Base-by-base conservation (phyloP, 345 rosid genomes). In the Brassica nigra region DNA sequence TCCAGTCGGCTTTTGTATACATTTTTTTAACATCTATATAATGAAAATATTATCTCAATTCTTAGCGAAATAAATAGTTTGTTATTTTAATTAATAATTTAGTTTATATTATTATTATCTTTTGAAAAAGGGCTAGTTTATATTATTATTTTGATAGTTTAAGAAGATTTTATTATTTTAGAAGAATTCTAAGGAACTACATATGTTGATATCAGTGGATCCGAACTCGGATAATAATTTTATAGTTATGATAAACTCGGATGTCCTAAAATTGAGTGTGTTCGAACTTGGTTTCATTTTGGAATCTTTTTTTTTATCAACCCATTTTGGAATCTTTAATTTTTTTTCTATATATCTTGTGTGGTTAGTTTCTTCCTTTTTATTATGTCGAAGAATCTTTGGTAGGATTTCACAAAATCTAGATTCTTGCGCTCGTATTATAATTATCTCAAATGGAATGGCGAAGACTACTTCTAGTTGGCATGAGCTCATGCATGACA, bases 401-500 rank as follows among this genome's bases (percentile, higher is more conserved):
- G 77, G 77, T 73, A 73, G 20, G 77, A 78, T 78, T 72, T 39
- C 66, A 55, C 68, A 57, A 78, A 57, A 39, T 29, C 29, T 39
- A 39, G 62, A 65, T 71, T 57, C 68, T 5, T 55, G 14, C 34
- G 14, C 34, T 18, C 34, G 11, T 55, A 62, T 10, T 23, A 54
- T 63, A 11, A 5, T 14, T 12, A 3, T 70, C n/a, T 64, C 6
- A 18, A 7, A 29, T 54, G 61, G 28, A 71, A 71, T 8, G 71
- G 61, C 72, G 27, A 65, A 65, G 76, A 65, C 27, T 54, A 63
- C 20, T 29, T 69, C 37, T 27, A 70, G 55, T 77, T 69, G 71
- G 76, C 58, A 54, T 71, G 81, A 78, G 72, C 62, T 71, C 61
- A 78, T 18, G 42, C 28, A 1, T 71, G 76, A 78, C 72, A 34